Conservation (phyloP, 2,329 filamentous ascomycete species). For the Penicillium verrucosum region DNA sequence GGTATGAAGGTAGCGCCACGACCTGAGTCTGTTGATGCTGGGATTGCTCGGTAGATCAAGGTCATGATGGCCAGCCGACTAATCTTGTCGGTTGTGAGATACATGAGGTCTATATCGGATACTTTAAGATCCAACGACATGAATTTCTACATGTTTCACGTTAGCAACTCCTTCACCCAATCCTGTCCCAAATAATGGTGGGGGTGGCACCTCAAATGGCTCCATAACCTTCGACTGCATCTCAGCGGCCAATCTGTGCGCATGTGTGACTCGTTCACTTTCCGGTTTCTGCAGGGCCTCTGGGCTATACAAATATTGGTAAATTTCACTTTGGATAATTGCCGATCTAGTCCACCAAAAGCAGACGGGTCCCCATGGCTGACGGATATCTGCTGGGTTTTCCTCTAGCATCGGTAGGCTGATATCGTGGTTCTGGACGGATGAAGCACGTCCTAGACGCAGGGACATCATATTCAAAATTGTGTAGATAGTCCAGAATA, state of each 20-base stretch:
- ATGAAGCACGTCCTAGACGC: conserved; percentile 56
- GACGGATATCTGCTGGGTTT: conserved; percentile 7
- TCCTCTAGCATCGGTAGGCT: conserved; percentile 41
- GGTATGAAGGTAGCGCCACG: conserved; percentile 32
- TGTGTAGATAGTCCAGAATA: conserved; percentile 61
- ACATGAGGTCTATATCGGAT: conserved; percentile 28
- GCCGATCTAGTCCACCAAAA: conserved; percentile 56
- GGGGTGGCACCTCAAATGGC: conserved; percentile 28
- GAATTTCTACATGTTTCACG: conserved; percentile 9
- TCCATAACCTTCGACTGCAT: conserved; percentile 29
- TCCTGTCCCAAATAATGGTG: background rate
- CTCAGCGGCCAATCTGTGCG: conserved; percentile 27
- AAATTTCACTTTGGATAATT: conserved; percentile 58
- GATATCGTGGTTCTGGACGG: conserved; percentile 60
- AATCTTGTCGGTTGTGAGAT: conserved; percentile 35
- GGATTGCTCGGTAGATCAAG: conserved; percentile 42
- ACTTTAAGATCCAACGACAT: conserved; percentile 11
- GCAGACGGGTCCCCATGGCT: conserved; percentile 48
- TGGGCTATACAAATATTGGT: conserved; percentile 54
- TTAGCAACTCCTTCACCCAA: background rate
- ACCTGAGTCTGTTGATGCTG: conserved; percentile 24
- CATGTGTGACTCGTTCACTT: conserved; percentile 27
- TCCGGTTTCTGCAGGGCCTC: conserved; percentile 29
- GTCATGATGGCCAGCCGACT: conserved; percentile 38
- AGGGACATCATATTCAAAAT: conserved; percentile 59